Conservation (phyloP, 495 filamentous ascomycete genomes). For the Penicillium chermesinum region DNA sequence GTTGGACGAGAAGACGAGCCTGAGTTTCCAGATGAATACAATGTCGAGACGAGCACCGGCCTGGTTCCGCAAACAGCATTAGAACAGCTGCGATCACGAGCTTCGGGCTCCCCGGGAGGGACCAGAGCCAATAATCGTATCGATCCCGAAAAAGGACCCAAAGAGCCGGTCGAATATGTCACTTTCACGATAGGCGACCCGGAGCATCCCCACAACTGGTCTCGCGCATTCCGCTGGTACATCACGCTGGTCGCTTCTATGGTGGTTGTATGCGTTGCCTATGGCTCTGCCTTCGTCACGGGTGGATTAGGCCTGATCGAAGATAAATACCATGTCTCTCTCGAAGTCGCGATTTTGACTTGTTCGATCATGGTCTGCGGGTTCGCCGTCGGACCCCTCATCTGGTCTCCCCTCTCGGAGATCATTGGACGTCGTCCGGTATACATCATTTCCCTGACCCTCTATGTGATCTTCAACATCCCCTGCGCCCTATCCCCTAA, state of each 20-base stretch:
- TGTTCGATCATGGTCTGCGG: slow-evolving; percentile 38
- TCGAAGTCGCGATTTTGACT: slow-evolving; percentile 58
- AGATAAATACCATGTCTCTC: slow-evolving; percentile 55
- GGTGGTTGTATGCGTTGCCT: slow-evolving; percentile 51
- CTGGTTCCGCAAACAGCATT: slow-evolving; percentile 25
- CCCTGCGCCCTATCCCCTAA: slow-evolving; percentile 54
- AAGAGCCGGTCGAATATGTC: slow-evolving; percentile 19
- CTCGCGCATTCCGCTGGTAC: slow-evolving; percentile 50
- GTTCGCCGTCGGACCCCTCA: slow-evolving; percentile 46
- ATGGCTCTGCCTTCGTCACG: slow-evolving; percentile 56
- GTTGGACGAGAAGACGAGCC: slow-evolving; percentile 17
- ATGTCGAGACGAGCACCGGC: slow-evolving; percentile 27
- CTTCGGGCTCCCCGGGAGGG: slow-evolving; percentile 8
- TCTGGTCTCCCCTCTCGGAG: slow-evolving; percentile 68
- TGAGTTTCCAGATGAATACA: slow-evolving; percentile 31
- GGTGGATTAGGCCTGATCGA: slow-evolving; percentile 56
- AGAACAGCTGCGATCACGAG: slow-evolving; percentile 18
- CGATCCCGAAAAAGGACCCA: slow-evolving; percentile 21
- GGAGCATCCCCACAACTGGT: slow-evolving; percentile 52
- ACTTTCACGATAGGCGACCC: slow-evolving; percentile 41
- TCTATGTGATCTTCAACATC: slow-evolving; percentile 55
- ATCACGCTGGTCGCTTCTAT: slow-evolving; percentile 48
- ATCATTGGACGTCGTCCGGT: slow-evolving; percentile 62
- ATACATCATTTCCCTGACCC: slow-evolving; percentile 46
- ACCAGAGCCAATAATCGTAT: neutral